phyloP scores from a whole-genome alignment of 306 rosid genomes.

The Cyclanthera cordifolia region DNA sequence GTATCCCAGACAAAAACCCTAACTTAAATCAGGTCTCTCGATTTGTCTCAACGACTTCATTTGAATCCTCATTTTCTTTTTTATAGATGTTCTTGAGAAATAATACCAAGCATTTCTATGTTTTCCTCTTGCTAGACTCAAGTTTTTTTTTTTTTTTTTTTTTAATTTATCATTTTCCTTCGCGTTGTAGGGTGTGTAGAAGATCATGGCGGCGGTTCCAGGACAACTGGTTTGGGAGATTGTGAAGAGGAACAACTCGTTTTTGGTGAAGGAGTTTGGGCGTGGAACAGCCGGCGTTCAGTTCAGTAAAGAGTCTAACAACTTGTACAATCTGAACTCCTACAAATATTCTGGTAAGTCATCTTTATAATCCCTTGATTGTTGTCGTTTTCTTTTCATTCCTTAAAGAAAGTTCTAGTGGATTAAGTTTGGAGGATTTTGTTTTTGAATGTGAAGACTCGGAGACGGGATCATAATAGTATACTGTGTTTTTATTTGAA shows the following conservation, averaged over 20 bases:
- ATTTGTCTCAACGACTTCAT: neutral
- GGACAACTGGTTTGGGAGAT: conserved; percentile 96
- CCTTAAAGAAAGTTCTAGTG: neutral
- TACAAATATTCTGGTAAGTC: conserved; percentile 66
- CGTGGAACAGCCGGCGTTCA: conserved; percentile 52
- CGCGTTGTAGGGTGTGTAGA: conserved; percentile 16
- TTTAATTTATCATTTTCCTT: no score
- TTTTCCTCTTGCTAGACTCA: neutral
- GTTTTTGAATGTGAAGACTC: neutral
- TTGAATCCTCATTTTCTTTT: neutral
- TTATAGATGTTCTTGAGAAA: neutral
- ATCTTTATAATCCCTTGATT: neutral
- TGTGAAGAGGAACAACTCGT: conserved; percentile 78
- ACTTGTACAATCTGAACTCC: conserved; percentile 63
- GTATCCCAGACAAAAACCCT: neutral
- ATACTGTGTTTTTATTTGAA: no score
- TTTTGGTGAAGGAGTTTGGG: conserved; percentile 79
- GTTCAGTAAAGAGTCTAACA: conserved; percentile 85
- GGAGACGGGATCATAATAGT: neutral
- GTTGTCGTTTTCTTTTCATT: neutral
- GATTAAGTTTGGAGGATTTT: neutral
- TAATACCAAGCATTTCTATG: neutral
- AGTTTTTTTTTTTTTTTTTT: neutral
- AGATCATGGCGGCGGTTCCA: conserved; percentile 60
- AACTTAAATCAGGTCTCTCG: conserved; percentile 4